Percentiles rank a stretch among this genome's conserved stretches.
Conservation (phyloP, 805 yeast species). For the Suhomyces sp. region DNA sequence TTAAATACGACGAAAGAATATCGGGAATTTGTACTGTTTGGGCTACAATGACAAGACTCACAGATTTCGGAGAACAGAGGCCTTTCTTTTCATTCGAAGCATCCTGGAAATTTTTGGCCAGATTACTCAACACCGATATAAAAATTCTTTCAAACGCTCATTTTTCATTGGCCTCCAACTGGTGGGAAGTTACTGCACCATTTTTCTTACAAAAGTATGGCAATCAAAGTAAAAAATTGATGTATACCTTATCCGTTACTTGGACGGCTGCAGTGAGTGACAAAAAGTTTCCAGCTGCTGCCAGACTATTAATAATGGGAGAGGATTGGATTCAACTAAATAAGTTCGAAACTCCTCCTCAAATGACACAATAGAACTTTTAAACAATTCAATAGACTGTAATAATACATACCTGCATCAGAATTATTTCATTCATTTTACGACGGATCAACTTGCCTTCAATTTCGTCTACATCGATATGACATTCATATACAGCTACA, state of each 20-base stretch:
- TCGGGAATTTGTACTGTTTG: conserved; percentile 83
- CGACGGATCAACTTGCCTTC: too few relatives aligned
- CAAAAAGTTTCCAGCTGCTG: conserved; percentile 68
- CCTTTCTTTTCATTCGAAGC: conserved; percentile 37
- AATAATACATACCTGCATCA: neutral
- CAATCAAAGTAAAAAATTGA: conserved; percentile 63
- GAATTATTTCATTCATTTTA: too few relatives aligned
- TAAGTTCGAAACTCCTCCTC: conserved; percentile 42
- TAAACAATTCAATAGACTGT: too few relatives aligned
- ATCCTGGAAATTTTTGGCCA: conserved; percentile 70
- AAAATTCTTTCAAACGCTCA: conserved; percentile 62
- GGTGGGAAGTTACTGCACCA: conserved; percentile 87
- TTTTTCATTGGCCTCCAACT: conserved; percentile 65
- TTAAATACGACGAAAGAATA: conserved; percentile 77
- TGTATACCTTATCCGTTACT: conserved; percentile 42
- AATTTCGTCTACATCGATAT: too few relatives aligned
- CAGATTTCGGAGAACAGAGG: conserved; percentile 7
- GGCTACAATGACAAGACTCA: conserved; percentile 62
- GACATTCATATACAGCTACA: neutral
- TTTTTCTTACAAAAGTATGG: conserved; percentile 60
- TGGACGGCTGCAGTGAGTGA: conserved; percentile 57
- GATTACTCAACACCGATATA: conserved; percentile 58
- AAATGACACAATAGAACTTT: conserved; percentile 24
- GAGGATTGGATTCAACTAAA: conserved; percentile 69
- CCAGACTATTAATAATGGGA: conserved; percentile 69